Evolutionary conservation across 163 green algal species (phyloP), one percentile per base, ranked within the genome.

Genomic region (Chlorella variabilis): DNA sequence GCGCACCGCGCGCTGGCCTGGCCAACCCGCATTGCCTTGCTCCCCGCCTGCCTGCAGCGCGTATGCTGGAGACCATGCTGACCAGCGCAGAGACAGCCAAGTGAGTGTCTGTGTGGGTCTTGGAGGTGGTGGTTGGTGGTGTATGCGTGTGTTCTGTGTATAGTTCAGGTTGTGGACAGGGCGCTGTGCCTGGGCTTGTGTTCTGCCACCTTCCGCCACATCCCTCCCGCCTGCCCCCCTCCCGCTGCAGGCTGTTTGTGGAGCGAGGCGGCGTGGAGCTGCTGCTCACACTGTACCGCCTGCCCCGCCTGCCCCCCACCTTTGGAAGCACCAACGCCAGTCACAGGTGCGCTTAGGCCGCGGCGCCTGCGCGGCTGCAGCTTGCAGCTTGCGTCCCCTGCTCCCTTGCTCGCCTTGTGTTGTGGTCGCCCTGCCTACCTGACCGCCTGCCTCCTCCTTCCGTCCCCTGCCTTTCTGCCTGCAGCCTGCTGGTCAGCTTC

Each of bases 61-160:
- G 92, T 54, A 92, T 98, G 91, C 87, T 98, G 73, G 95, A 98
- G 84, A 84, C 85, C 27, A 87, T 97, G 78, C 84, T 98, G 34
- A 80, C 87, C 17, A 93, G 93, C 77, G 38, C 78, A 0, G 90
- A 97, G 58, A 96, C 87, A 0, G 78, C 75, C n/a, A 51, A 41
- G 71, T 83, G 49, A 51, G 77, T 63, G 18, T 9, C 8, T 11
- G 45, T 23, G 45, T 23, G 45, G 45, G 45, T 54, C 45, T n/a
- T n/a, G n/a, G n/a, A n/a, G n/a, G n/a, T n/a, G n/a, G n/a, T n/a
- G n/a, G n/a, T n/a, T 49, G 20, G 9, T 21, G 6, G 20, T 74
- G 65, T 21, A 8, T 34, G 36, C 23, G 33, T 36, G 36, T 54
- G 33, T 70, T 15, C 45, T 54, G 17, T 54, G 45, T 54, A 54